These are phyloP conservation scores for Neoscytalidium dimidiatum DNA, from an alignment of 2,329 filamentous ascomycete genomes.

Conservation along the genomic window DNA sequence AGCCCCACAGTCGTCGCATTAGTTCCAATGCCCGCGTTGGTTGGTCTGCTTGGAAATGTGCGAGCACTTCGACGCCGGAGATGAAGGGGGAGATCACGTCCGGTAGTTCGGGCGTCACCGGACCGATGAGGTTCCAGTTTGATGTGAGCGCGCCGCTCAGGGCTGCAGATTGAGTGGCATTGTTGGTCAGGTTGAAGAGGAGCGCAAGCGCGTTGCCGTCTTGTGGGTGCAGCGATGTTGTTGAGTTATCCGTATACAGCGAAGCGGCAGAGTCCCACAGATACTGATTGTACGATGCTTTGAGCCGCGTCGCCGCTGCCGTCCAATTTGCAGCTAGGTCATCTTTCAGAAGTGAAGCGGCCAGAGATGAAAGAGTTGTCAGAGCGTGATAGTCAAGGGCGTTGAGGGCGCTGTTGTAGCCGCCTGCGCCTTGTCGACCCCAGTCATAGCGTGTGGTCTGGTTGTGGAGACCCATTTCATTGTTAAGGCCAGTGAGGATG, in stretches of 20 bases:
- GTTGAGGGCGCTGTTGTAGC: conserved; percentile 22
- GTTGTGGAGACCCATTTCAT: conserved; percentile 21
- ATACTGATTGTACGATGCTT: conserved; percentile 28
- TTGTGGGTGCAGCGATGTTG: conserved; percentile 31
- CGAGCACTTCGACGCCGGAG: conserved; percentile 60
- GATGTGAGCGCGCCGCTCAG: conserved; percentile 50
- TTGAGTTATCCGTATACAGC: conserved; percentile 42
- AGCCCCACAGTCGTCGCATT: conserved; percentile 60
- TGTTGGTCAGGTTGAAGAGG: conserved; percentile 39
- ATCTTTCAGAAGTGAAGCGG: background rate
- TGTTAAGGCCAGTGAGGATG: conserved; percentile 22
- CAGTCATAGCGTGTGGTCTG: background rate
- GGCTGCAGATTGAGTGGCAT: conserved; percentile 46
- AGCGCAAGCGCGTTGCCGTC: conserved; percentile 32
- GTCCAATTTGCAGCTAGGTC: conserved; percentile 32
- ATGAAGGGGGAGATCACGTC: conserved; percentile 62
- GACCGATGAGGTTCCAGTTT: conserved; percentile 60
- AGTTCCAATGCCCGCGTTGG: conserved; percentile 56
- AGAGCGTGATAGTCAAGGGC: conserved; percentile 45
- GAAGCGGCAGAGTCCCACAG: conserved; percentile 30
- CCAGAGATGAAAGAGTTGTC: conserved; percentile 24
- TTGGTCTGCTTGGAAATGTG: conserved; percentile 53
- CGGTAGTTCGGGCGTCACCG: conserved; percentile 56
- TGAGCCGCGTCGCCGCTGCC: conserved; percentile 24
- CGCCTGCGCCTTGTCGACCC: conserved; percentile 44